Percentiles rank a stretch among this genome's conserved stretches.
Conservation (phyloP, 2,329 filamentous ascomycete species). For the Penicillium palitans region DNA sequence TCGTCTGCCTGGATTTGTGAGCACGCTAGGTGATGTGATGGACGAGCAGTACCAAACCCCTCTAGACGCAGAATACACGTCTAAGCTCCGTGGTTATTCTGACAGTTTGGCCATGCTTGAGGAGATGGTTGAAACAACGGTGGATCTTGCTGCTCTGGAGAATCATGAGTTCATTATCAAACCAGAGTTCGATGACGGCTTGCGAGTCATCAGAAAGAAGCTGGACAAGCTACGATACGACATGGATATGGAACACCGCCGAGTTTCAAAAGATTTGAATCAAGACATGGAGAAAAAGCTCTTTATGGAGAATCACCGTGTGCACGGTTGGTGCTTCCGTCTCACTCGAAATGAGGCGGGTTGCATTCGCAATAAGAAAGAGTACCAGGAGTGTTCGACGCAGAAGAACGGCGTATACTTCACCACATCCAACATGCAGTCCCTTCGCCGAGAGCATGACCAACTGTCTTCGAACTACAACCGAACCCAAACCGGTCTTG, state of each 20-base stretch:
- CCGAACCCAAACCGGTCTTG: conserved; percentile 85
- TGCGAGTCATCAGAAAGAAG: conserved; percentile 86
- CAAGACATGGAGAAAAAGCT: conserved; percentile 98
- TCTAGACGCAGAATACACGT: conserved; percentile 82
- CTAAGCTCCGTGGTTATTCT: conserved; percentile 73
- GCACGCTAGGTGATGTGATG: conserved; percentile 88
- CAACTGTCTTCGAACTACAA: conserved; percentile 94
- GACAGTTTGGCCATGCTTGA: conserved; percentile 81
- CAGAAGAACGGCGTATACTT: conserved; percentile 99
- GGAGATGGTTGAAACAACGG: conserved; percentile 98
- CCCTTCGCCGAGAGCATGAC: conserved; percentile 84
- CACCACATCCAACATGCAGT: conserved; percentile 78
- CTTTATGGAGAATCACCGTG: conserved; percentile 92
- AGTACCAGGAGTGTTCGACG: conserved; percentile 92
- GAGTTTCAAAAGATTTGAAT: conserved; percentile 75
- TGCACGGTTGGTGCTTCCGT: conserved; percentile 95
- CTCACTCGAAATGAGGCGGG: conserved; percentile 86
- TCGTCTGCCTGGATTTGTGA: conserved; percentile 83
- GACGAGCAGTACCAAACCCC: conserved; percentile 89
- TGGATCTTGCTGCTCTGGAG: conserved; percentile 91
- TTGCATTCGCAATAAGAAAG: conserved; percentile 86
- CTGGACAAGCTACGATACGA: conserved; percentile 79
- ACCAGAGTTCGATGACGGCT: conserved; percentile 88
- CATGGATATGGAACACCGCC: conserved; percentile 78
- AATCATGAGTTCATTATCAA: conserved; percentile 99